Conservation (phyloP, 495 filamentous ascomycete genomes). For the Durotheca rogersii region DNA sequence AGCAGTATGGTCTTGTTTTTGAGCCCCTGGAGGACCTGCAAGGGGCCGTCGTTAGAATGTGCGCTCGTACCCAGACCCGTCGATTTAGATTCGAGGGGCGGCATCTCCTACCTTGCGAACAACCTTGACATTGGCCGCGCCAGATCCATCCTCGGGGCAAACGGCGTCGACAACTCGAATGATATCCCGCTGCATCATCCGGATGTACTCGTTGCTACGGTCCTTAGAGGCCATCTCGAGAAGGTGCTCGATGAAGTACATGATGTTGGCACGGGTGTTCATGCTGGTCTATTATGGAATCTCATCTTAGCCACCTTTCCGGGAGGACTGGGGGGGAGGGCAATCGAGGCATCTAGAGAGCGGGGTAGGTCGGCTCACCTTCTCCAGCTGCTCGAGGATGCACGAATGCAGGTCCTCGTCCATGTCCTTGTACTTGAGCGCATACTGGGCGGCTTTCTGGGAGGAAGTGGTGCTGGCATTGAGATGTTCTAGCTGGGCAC, state of each 20-base stretch:
- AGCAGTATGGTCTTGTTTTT: slow-evolving; percentile 67
- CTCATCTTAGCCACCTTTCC: background rate
- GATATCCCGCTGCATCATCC: slow-evolving; percentile 94
- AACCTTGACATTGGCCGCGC: slow-evolving; percentile 92
- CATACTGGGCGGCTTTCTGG: slow-evolving; percentile 92
- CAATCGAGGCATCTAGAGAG: background rate
- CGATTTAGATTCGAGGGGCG: background rate
- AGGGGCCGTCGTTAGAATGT: slow-evolving; percentile 2
- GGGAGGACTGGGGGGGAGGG: background rate
- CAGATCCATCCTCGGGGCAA: slow-evolving; percentile 82
- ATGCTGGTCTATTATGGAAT: slow-evolving; percentile 67
- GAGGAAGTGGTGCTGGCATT: slow-evolving; percentile 85
- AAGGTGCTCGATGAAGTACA: slow-evolving; percentile 97
- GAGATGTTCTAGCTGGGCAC: slow-evolving; percentile 77
- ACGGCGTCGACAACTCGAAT: slow-evolving; percentile 84
- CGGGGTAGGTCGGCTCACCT: slow-evolving; percentile 48
- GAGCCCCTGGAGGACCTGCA: slow-evolving; percentile 66
- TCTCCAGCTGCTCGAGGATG: slow-evolving; percentile 91
- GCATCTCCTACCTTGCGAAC: slow-evolving; percentile 71
- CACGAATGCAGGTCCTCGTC: slow-evolving; percentile 96
- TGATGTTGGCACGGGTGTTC: slow-evolving; percentile 97
- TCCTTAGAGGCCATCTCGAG: slow-evolving; percentile 82
- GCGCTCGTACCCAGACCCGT: background rate
- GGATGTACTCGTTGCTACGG: slow-evolving; percentile 71
- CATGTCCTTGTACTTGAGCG: slow-evolving; percentile 85